Conservation (phyloP, 257 asterid species). For the Haberlea rhodopensis region DNA sequence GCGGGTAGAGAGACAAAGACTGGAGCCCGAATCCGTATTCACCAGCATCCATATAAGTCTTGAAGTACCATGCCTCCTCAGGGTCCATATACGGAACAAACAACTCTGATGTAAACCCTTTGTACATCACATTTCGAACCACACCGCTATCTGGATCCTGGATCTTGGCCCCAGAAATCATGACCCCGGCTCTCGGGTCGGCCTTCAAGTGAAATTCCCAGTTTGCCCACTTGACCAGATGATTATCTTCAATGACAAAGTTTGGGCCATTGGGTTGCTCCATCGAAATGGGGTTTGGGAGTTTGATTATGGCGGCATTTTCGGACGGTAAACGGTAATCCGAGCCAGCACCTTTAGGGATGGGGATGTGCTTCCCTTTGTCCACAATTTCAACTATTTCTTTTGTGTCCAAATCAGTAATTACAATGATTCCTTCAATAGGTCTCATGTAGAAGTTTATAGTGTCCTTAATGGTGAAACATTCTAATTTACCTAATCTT, state of each 20-base stretch:
- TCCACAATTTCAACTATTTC: slow-evolving; percentile 49
- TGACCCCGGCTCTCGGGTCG: slow-evolving; percentile 87
- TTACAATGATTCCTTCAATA: slow-evolving; percentile 56
- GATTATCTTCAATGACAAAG: slow-evolving; percentile 60
- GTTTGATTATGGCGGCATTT: slow-evolving; percentile 39
- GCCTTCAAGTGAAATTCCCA: slow-evolving; percentile 95
- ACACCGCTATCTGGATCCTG: slow-evolving; percentile 62
- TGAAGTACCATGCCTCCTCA: slow-evolving; percentile 76
- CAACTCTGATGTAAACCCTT: slow-evolving; percentile 82
- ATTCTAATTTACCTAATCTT: slow-evolving; percentile 53
- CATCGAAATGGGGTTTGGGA: slow-evolving; percentile 56
- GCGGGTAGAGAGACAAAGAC: slow-evolving; percentile 64
- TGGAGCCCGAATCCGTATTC: slow-evolving; percentile 72
- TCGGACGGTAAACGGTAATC: slow-evolving; percentile 44
- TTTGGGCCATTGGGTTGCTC: slow-evolving; percentile 98
- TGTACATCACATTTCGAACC: slow-evolving; percentile 75
- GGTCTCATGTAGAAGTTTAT: slow-evolving; percentile 88
- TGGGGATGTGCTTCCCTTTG: slow-evolving; percentile 56
- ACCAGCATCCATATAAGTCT: slow-evolving; percentile 82
- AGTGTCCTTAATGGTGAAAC: slow-evolving; percentile 53
- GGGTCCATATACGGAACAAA: slow-evolving; percentile 94
- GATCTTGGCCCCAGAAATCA: slow-evolving; percentile 61
- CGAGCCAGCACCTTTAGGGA: slow-evolving; percentile 54
- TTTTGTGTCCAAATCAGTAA: slow-evolving; percentile 51
- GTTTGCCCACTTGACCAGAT: slow-evolving; percentile 85